These are phyloP conservation scores for Fagopyrum esculentum DNA, from an alignment of 148 eudicot species.

Conservation along the genomic window DNA sequence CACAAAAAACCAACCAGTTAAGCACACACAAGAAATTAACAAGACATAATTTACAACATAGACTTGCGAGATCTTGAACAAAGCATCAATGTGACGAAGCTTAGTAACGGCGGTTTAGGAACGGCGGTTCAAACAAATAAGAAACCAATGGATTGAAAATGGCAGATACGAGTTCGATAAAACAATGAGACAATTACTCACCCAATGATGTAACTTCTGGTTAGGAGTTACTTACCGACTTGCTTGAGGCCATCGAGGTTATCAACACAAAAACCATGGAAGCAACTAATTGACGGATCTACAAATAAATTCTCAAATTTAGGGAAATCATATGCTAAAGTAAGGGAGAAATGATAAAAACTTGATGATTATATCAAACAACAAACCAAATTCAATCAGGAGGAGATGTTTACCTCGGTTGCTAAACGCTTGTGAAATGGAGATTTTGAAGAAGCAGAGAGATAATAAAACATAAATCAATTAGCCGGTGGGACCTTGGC, in stretches of 20 bases:
- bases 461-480: no score
- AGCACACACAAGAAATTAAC: background rate
- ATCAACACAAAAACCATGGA: slow-evolving; percentile 70
- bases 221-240: slow-evolving; percentile 73
- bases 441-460: no score
- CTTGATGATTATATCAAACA: no score
- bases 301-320: background rate
- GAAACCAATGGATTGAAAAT: background rate
- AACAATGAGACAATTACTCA: slow-evolving; percentile 10
- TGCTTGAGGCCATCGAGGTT: slow-evolving; percentile 71
- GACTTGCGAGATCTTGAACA: slow-evolving; percentile 93
- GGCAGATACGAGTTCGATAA: background rate
- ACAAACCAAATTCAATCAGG: no score
- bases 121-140: slow-evolving; percentile 28
- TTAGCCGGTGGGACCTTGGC: no score
- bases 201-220: slow-evolving; percentile 92
- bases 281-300: background rate
- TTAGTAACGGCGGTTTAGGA: slow-evolving; percentile 50
- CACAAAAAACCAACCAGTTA: no score
- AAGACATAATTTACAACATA: background rate
- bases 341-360: no score
- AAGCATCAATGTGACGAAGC: slow-evolving; percentile 79
- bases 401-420: no score
- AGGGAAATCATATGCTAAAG: background rate
- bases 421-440: no score